Percentiles rank a stretch among this genome's conserved stretches.
These are phyloP conservation scores for Xylariaceae sp. DNA, from an alignment of 2,329 filamentous ascomycete genomes.

Conservation along the genomic window DNA sequence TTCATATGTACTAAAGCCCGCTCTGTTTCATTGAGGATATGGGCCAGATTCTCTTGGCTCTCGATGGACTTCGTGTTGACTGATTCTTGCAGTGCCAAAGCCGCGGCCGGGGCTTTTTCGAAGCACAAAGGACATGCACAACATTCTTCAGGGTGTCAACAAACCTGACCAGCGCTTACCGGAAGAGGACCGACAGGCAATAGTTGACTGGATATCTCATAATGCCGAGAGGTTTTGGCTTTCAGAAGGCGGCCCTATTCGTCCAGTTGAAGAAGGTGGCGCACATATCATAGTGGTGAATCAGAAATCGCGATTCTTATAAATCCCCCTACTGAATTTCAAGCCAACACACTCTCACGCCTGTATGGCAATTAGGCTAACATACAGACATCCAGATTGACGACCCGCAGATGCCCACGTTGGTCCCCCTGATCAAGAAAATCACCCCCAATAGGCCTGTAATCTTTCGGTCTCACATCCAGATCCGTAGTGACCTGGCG, in stretches of 20 bases:
- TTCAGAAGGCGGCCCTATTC: conserved; percentile 69
- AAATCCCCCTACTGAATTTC: not conserved
- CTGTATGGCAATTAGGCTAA: conserved; percentile 6
- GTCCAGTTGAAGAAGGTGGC: conserved; percentile 69
- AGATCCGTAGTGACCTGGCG: conserved; percentile 78
- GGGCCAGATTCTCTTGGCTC: too few species aligned
- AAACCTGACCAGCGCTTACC: conserved; percentile 69
- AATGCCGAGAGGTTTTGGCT: conserved; percentile 82
- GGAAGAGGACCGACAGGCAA: conserved; percentile 64
- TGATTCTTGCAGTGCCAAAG: conserved; percentile 67
- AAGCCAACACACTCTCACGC: too few species aligned
- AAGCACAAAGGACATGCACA: conserved; percentile 87
- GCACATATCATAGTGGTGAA: conserved; percentile 73
- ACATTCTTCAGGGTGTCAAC: conserved; percentile 83
- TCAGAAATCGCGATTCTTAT: conserved; percentile 35
- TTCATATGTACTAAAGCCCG: not conserved
- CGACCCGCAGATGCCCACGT: conserved; percentile 82
- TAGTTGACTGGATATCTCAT: conserved; percentile 74
- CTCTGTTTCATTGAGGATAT: too few species aligned
- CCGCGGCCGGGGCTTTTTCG: conserved; percentile 80
- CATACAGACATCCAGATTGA: conserved; percentile 62
- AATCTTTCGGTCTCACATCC: conserved; percentile 83
- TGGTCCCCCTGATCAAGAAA: conserved; percentile 78
- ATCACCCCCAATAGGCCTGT: conserved; percentile 75
- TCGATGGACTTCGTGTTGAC: too few species aligned